Percentiles rank a stretch among this genome's conserved stretches.
These are phyloP conservation scores for Yarrowia yakushimensis DNA, from an alignment of 805 yeast genomes.

Conservation along the genomic window DNA sequence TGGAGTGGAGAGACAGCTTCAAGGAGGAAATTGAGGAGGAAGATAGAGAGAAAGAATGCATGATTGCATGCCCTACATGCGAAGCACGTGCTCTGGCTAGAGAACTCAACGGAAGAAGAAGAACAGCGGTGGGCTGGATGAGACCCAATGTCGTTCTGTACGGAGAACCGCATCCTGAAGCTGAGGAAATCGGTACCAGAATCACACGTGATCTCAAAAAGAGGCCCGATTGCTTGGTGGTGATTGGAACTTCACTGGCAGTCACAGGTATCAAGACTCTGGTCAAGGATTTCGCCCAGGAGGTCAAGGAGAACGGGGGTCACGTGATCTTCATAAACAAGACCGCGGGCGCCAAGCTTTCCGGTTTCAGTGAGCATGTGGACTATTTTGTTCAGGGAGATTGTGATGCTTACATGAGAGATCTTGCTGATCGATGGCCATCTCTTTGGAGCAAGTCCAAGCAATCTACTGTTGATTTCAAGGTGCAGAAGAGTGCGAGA, in stretches of 20 bases:
- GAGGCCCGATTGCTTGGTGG: conserved; percentile 74
- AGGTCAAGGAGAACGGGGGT: conserved; percentile 77
- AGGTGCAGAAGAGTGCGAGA: neutral
- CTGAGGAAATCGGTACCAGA: conserved; percentile 73
- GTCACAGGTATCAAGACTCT: conserved; percentile 85
- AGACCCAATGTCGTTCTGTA: conserved; percentile 89
- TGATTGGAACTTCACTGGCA: conserved; percentile 88
- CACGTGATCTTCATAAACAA: conserved; percentile 72
- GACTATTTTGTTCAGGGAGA: conserved; percentile 79
- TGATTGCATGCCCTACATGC: conserved; percentile 63
- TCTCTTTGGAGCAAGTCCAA: neutral
- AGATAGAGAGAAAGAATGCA: conserved; percentile 42
- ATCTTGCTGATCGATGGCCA: neutral
- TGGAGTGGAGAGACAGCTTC: conserved; percentile 48
- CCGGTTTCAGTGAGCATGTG: conserved; percentile 55
- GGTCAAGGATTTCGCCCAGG: conserved; percentile 63
- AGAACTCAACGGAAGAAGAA: conserved; percentile 65
- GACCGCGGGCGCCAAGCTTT: conserved; percentile 51
- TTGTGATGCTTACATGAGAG: conserved; percentile 73
- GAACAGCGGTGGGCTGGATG: conserved; percentile 69
- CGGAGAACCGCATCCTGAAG: conserved; percentile 90
- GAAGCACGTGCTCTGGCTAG: conserved; percentile 53
- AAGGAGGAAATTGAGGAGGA: conserved; percentile 47
- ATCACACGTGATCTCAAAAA: conserved; percentile 55
- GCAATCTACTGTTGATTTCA: conserved; percentile 13